Evolutionary conservation across 805 yeast genomes (phyloP).

Genomic region (Candida yuanshanica): DNA sequence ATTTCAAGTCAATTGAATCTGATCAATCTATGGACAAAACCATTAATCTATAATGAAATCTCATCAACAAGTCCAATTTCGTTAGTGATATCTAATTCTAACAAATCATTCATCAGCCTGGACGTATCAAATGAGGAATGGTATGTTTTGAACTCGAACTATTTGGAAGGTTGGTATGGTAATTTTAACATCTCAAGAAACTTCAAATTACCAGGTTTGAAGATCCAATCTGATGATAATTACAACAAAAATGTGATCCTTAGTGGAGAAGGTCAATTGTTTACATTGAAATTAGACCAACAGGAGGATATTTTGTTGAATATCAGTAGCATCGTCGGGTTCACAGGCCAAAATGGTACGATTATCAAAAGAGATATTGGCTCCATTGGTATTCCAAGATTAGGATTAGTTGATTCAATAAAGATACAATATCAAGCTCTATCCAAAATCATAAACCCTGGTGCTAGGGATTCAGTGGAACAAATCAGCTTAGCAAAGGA

Average conservation of each 20-base stretch:
- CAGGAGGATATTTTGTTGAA: constrained; percentile 21
- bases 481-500: neutral
- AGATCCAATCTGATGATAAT: constrained; percentile 6
- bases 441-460: constrained; percentile 7
- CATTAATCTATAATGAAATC: constrained; percentile 14
- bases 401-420: constrained; percentile 9
- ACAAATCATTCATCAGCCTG: constrained; percentile 12
- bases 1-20: constrained; percentile 5
- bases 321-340: constrained; percentile 12
- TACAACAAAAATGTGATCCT: constrained; percentile 25
- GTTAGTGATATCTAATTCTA: constrained; percentile 9
- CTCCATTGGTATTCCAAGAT: constrained; percentile 7
- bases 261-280: constrained; percentile 26
- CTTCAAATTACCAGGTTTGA: constrained; percentile 2
- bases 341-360: constrained; percentile 3
- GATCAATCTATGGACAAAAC: constrained; percentile 9
- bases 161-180: constrained; percentile 19
- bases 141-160: constrained; percentile 11
- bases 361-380: neutral
- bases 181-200: constrained; percentile 3
- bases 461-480: constrained; percentile 1
- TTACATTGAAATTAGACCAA: constrained; percentile 18
- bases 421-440: constrained; percentile 4
- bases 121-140: constrained; percentile 10
- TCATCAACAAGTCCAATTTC: constrained; percentile 15